phyloP scores from a whole-genome alignment of 2,329 filamentous ascomycete genomes.

The Colletotrichum sidae region DNA sequence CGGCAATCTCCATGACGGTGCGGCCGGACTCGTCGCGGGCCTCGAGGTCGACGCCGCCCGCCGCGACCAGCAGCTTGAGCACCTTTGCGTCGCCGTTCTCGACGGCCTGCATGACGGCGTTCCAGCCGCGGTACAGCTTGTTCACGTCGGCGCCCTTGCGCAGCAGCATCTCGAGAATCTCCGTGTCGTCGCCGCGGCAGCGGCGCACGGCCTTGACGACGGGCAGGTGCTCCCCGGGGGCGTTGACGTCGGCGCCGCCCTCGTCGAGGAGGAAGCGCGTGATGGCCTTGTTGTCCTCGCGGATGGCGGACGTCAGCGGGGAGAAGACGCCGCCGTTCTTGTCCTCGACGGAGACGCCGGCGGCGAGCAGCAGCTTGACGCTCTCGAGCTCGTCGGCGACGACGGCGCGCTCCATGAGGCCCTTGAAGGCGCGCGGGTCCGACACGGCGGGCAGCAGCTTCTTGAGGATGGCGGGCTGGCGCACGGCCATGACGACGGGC shows the following conservation, averaged over 20 bases:
- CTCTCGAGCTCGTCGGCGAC: slow-evolving; percentile 74
- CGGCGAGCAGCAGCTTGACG: slow-evolving; percentile 72
- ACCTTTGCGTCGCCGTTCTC: slow-evolving; percentile 71
- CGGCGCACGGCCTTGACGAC: slow-evolving; percentile 76
- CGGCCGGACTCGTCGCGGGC: slow-evolving; percentile 65
- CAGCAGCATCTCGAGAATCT: slow-evolving; percentile 72
- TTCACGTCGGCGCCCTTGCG: slow-evolving; percentile 75
- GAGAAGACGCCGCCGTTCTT: slow-evolving; percentile 80
- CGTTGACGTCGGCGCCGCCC: slow-evolving; percentile 72
- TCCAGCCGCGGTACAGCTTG: slow-evolving; percentile 75
- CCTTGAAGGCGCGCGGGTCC: slow-evolving; percentile 72
- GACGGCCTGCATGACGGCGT: slow-evolving; percentile 72
- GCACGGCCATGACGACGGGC: slow-evolving; percentile 77
- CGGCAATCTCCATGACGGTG: slow-evolving; percentile 68
- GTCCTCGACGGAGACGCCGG: slow-evolving; percentile 76
- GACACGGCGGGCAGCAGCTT: slow-evolving; percentile 67
- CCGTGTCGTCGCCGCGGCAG: slow-evolving; percentile 65
- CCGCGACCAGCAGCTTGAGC: slow-evolving; percentile 62
- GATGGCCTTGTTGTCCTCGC: slow-evolving; percentile 71
- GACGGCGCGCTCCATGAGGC: slow-evolving; percentile 76
- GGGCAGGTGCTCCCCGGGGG: slow-evolving; percentile 77
- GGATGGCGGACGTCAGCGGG: slow-evolving; percentile 74
- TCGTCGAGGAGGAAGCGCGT: slow-evolving; percentile 71
- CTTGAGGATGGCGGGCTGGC: slow-evolving; percentile 68
- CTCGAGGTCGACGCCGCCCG: slow-evolving; percentile 62